These are phyloP conservation scores for Verticillium longisporum DNA, from an alignment of 2,329 filamentous ascomycete species.

Conservation along the genomic window DNA sequence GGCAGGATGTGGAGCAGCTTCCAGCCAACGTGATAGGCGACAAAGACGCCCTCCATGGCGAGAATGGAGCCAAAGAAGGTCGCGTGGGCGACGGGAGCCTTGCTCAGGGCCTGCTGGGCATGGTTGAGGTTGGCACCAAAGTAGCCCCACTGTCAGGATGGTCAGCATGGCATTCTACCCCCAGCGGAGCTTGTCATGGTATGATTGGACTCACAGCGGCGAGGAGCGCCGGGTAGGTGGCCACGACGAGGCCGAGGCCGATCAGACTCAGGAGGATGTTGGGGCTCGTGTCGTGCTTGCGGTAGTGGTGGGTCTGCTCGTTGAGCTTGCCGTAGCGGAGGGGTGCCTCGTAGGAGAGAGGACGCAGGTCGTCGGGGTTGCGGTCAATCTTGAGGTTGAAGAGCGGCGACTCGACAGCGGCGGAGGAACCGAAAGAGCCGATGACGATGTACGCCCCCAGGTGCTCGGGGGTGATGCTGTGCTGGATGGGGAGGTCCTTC, in stretches of 20 bases:
- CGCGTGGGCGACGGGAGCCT: conserved; percentile 72
- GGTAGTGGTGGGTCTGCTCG: conserved; percentile 91
- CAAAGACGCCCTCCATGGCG: conserved; percentile 85
- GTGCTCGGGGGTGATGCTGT: conserved; percentile 60
- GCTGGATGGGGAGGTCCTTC: conserved; percentile 80
- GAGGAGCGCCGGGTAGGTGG: conserved; percentile 67
- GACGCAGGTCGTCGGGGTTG: conserved; percentile 50
- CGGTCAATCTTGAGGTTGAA: conserved; percentile 67
- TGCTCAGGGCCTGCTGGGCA: conserved; percentile 64
- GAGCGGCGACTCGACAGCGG: conserved; percentile 54
- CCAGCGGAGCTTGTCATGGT: background rate
- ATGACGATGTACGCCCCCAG: conserved; percentile 78
- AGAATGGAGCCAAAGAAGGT: conserved; percentile 84
- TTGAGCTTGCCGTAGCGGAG: conserved; percentile 76
- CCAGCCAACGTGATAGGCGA: conserved; percentile 89
- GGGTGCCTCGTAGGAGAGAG: conserved; percentile 56
- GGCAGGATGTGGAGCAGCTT: conserved; percentile 86
- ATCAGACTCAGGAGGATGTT: conserved; percentile 71
- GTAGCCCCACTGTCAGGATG: conserved; percentile 58
- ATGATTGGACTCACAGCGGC: conserved; percentile 49
- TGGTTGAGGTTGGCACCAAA: conserved; percentile 82
- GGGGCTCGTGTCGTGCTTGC: conserved; percentile 69
- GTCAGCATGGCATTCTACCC: background rate
- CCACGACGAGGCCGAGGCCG: conserved; percentile 68
- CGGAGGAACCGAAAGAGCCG: conserved; percentile 74